These are phyloP conservation scores for Daldinia sp. DNA, from an alignment of 2,329 filamentous ascomycete genomes.

Conservation along the genomic window DNA sequence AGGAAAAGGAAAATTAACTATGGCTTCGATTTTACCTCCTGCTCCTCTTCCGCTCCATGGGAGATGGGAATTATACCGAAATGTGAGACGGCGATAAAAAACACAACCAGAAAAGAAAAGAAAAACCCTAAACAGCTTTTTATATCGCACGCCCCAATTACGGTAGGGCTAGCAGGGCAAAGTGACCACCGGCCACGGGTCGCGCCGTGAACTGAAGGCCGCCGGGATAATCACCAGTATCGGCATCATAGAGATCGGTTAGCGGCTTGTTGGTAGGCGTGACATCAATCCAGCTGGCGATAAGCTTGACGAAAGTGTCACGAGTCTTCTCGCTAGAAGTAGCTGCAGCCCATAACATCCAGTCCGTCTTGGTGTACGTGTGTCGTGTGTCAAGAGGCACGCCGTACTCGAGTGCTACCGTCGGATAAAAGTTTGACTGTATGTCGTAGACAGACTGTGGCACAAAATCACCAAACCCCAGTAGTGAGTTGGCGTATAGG, in stretches of 20 bases:
- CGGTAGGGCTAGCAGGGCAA: constrained; percentile 75
- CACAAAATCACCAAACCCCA: constrained; percentile 77
- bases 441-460: constrained; percentile 77
- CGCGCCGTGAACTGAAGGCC: constrained; percentile 76
- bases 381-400: constrained; percentile 83
- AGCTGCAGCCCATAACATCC: constrained; percentile 86
- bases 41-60: background rate
- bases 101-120: too few relatives aligned
- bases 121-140: background rate
- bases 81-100: background rate
- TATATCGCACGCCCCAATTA: background rate
- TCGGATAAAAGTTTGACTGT: constrained; percentile 79
- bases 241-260: constrained; percentile 80
- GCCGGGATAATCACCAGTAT: constrained; percentile 70
- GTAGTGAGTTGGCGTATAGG: constrained; percentile 79
- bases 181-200: constrained; percentile 82
- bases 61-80: background rate
- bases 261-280: constrained; percentile 75
- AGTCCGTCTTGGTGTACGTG: constrained; percentile 85
- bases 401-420: constrained; percentile 77
- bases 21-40: background rate
- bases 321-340: constrained; percentile 69
- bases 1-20: background rate
- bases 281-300: constrained; percentile 78
- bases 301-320: constrained; percentile 70